Evolutionary conservation across 345 rosid genomes (phyloP).

Genomic region (Gossypium mustelinum): DNA sequence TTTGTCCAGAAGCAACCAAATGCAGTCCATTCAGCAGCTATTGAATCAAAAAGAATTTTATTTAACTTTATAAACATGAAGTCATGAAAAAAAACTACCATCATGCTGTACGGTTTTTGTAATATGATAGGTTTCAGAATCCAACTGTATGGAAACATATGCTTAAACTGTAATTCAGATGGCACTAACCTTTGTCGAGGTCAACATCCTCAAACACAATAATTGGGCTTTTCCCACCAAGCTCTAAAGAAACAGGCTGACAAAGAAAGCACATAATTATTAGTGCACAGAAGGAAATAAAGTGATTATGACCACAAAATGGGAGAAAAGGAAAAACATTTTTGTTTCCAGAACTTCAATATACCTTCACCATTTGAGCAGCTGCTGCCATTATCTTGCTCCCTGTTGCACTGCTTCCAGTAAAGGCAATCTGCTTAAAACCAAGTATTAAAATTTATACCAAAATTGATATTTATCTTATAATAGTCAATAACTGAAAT

Average conservation of each 20-base stretch:
- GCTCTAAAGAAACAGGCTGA: conserved; percentile 93
- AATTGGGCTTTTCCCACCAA: conserved; percentile 95
- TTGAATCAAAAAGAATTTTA: conserved; percentile 19
- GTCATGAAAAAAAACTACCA: not conserved
- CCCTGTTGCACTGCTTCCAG: conserved; percentile 93
- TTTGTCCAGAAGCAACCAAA: conserved; percentile 97
- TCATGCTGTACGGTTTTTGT: not conserved
- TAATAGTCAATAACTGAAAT: not conserved
- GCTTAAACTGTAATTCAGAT: conserved; percentile 13
- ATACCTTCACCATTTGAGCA: conserved; percentile 81
- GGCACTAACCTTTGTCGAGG: conserved; percentile 67
- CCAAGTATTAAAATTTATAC: conserved; percentile 20
- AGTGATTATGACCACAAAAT: not conserved
- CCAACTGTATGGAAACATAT: not conserved
- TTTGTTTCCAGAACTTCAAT: conserved; percentile 8
- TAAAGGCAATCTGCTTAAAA: conserved; percentile 68
- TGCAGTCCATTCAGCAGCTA: conserved; percentile 86
- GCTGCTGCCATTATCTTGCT: conserved; percentile 79
- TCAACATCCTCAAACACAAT: conserved; percentile 91
- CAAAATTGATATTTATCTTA: conserved; percentile 12
- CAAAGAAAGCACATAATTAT: conserved; percentile 14
- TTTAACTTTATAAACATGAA: conserved; percentile 9
- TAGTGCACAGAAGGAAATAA: conserved; percentile 14
- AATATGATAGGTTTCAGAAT: conserved; percentile 1
- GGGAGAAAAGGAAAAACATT: not conserved